A percentile compares a stretch with the other conserved stretches of the same genome.
These are phyloP conservation scores for Vicia sativa DNA, from an alignment of 306 rosid species.

Conservation along the genomic window DNA sequence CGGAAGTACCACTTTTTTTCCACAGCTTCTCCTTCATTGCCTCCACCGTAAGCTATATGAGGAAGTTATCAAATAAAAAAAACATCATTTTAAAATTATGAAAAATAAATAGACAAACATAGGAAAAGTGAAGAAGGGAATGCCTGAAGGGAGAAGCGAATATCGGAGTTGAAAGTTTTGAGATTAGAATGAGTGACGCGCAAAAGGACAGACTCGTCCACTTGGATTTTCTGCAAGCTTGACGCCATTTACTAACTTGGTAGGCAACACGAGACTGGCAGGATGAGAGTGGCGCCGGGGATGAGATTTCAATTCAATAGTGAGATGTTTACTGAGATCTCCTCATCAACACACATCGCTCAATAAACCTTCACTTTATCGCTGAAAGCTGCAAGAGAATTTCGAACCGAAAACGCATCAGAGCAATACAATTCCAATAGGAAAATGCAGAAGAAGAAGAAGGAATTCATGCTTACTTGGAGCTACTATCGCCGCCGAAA, in stretches of 20 bases:
- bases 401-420: too few species aligned
- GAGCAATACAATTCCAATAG: too few species aligned
- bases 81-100: background rate
- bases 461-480: too few species aligned
- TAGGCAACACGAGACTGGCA: too few species aligned
- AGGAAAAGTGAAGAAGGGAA: background rate
- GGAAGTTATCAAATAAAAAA: background rate
- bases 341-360: too few species aligned
- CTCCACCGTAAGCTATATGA: slow-evolving; percentile 61
- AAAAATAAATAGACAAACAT: background rate
- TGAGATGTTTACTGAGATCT: too few species aligned
- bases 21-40: slow-evolving; percentile 79
- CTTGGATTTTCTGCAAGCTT: slow-evolving; percentile 62
- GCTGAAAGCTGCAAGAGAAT: too few species aligned
- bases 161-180: slow-evolving; percentile 66
- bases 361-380: too few species aligned
- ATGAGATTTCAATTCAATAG: too few species aligned
- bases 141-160: slow-evolving; percentile 75
- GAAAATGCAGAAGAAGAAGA: too few species aligned
- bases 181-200: slow-evolving; percentile 78
- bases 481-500: too few species aligned
- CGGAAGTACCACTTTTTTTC: slow-evolving; percentile 80
- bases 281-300: too few species aligned
- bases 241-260: slow-evolving; percentile 49
- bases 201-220: slow-evolving; percentile 64